These are phyloP conservation scores for Paxillus involutus DNA, from an alignment of 768 basidiomycete species.

Conservation along the genomic window DNA sequence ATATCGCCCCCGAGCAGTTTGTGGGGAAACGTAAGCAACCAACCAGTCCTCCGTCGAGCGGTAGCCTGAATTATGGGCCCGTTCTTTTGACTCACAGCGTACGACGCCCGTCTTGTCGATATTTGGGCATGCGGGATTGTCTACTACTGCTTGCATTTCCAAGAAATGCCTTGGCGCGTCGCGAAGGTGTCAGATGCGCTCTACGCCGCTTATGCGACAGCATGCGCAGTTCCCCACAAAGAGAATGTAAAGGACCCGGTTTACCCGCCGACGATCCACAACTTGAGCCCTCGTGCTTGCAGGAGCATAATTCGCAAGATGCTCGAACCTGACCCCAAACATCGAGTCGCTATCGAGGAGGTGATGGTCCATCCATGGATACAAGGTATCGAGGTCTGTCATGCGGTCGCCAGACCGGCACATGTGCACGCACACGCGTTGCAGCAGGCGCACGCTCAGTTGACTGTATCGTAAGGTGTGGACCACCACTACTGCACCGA, in stretches of 20 bases:
- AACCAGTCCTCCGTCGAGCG: constrained; percentile 30
- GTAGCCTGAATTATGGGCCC: constrained; percentile 36
- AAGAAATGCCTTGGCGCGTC: constrained; percentile 96
- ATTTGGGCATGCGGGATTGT: constrained; percentile 98
- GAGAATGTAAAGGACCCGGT: constrained; percentile 30
- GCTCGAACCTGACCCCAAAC: constrained; percentile 92
- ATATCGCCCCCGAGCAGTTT: constrained; percentile 98
- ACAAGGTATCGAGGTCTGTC: constrained; percentile 78
- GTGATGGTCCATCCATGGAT: constrained; percentile 80
- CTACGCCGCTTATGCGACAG: constrained; percentile 69
- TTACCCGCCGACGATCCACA: constrained; percentile 76
- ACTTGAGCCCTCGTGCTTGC: constrained; percentile 84
- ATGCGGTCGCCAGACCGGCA: constrained; percentile 56
- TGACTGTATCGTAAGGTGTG: constrained; percentile 15
- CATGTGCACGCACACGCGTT: constrained; percentile 74
- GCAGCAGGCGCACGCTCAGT: constrained; percentile 54
- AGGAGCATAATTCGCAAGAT: constrained; percentile 84
- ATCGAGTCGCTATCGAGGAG: constrained; percentile 75
- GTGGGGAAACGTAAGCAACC: constrained; percentile 86
- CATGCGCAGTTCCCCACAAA: constrained; percentile 34
- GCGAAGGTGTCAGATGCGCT: constrained; percentile 82
- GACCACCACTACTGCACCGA: neutral
- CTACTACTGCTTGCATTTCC: constrained; percentile 98
- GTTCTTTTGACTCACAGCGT: constrained; percentile 54
- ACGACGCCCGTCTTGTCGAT: constrained; percentile 95